Evolutionary conservation across 2,329 filamentous ascomycete genomes (phyloP), one percentile per base, ranked within the genome.

Genomic region (Penicillium sp.): DNA sequence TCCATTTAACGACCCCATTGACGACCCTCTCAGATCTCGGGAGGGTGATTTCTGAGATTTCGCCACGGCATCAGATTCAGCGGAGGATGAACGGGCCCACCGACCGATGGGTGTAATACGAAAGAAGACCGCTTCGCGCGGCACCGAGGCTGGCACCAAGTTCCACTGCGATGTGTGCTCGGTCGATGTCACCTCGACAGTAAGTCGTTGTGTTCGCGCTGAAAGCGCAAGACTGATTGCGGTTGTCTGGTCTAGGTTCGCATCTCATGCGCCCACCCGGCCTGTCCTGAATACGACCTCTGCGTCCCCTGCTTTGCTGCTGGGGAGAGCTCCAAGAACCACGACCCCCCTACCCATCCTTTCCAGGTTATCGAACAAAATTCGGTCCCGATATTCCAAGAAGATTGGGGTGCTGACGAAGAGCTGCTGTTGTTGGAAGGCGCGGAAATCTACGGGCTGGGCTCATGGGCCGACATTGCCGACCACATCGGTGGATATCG

Each of bases 111-210:
- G 88, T 54, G 84, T 95, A 58, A 95, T 95, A 63, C 84, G 89
- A 62, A 95, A 95, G 74, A 95, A 95, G 72, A 92, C 86, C 43
- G 85, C 84, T 51, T 81, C 82, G 38, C 76, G 85, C 59, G 86
- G 85, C 47, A 87, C 84, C 35, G 87, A 95, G 61, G 88, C 85
- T 32, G 85, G 85, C 47, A 85, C 88, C 20, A 95, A 96, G 64
- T 98, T 94, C 64, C 87, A 96, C 50, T 98, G 92, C 71, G 93
- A 98, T 65, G 83, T 94, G 42, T 98, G 92, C 65, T 94, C 87
- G 30, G 86, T 86, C 41, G 92, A 98, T 64, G 94, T 98, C 52
- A 98, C 92, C 31, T 92, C 89, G 4, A 98, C 92, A 31, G 92
- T 94, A 75, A 58, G 83, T 43, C 6, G 16, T 30, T 10, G 5